These are phyloP conservation scores for Candida anglica DNA, from an alignment of 805 yeast genomes.

Conservation along the genomic window DNA sequence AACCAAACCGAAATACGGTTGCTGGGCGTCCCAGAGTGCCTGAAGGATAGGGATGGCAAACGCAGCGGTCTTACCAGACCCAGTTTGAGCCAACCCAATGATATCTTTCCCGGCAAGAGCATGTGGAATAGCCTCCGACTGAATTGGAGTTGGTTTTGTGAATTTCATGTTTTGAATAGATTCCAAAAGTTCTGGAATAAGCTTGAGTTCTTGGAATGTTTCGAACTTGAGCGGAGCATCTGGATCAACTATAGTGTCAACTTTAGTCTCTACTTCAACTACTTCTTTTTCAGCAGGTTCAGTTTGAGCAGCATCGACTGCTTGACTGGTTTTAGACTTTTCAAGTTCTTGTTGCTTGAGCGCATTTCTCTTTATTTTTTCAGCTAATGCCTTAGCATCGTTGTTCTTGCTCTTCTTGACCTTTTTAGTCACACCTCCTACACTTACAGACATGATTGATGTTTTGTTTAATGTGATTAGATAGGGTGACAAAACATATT, in stretches of 20 bases:
- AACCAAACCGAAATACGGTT: slow-evolving; percentile 85
- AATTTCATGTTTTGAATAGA: slow-evolving; percentile 74
- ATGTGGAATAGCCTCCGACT: slow-evolving; percentile 84
- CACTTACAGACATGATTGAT: too few relatives aligned
- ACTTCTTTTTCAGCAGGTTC: not conserved
- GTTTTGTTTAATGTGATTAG: too few relatives aligned
- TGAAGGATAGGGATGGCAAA: slow-evolving; percentile 95
- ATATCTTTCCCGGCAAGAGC: slow-evolving; percentile 89
- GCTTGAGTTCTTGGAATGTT: slow-evolving; percentile 53
- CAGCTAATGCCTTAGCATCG: slow-evolving; percentile 49
- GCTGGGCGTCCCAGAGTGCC: slow-evolving; percentile 82
- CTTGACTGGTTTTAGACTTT: slow-evolving; percentile 8
- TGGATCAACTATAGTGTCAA: slow-evolving; percentile 10
- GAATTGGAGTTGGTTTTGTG: slow-evolving; percentile 89
- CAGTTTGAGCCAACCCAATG: slow-evolving; percentile 95
- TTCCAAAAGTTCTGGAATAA: slow-evolving; percentile 76
- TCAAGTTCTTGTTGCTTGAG: slow-evolving; percentile 13
- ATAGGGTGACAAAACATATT: too few relatives aligned
- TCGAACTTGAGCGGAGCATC: slow-evolving; percentile 21
- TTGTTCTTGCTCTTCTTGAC: slow-evolving; percentile 12
- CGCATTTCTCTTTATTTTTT: slow-evolving; percentile 44
- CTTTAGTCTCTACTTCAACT: slow-evolving; percentile 3
- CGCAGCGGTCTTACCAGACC: slow-evolving; percentile 98
- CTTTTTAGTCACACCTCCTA: too few relatives aligned
- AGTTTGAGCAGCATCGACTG: too few relatives aligned